phyloP scores from a whole-genome alignment of 257 asterid species.

The Capsicum pubescens region DNA sequence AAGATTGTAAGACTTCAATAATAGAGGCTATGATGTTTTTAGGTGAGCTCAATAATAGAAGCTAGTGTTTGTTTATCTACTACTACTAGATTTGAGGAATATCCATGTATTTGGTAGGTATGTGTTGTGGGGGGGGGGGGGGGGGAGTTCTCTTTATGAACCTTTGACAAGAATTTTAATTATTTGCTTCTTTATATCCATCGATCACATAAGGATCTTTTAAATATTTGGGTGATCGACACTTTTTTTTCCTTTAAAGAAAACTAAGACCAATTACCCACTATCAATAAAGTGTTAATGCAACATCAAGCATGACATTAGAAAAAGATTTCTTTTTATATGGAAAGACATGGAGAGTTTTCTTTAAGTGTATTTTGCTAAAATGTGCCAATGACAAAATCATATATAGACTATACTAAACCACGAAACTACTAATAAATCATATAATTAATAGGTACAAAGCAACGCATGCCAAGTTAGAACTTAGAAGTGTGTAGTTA shows the following conservation, averaged over 20 bases:
- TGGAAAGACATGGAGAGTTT: neutral
- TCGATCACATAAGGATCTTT: neutral
- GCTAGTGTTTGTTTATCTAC: neutral
- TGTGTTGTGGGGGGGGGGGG: too few species aligned
- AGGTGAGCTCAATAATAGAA: constrained; percentile 11
- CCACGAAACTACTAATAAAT: neutral
- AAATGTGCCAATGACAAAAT: neutral
- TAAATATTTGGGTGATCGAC: neutral
- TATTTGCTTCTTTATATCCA: neutral
- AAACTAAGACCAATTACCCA: neutral
- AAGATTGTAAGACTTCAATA: constrained; percentile 6
- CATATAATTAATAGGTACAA: neutral
- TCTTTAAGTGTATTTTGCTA: neutral
- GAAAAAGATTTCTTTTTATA: neutral
- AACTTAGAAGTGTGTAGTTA: too few species aligned
- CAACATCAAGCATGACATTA: neutral
- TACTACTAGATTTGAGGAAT: neutral
- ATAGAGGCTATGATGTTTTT: constrained; percentile 23
- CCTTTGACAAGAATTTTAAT: neutral
- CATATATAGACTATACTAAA: neutral
- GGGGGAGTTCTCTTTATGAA: neutral
- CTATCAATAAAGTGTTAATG: constrained; percentile 7
- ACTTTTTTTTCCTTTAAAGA: neutral
- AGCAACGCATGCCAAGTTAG: too few species aligned
- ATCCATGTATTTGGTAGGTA: constrained; percentile 9